Evolutionary conservation across 1,139 yeast genomes (phyloP).

Genomic region (Saccharomyces hybrid): DNA sequence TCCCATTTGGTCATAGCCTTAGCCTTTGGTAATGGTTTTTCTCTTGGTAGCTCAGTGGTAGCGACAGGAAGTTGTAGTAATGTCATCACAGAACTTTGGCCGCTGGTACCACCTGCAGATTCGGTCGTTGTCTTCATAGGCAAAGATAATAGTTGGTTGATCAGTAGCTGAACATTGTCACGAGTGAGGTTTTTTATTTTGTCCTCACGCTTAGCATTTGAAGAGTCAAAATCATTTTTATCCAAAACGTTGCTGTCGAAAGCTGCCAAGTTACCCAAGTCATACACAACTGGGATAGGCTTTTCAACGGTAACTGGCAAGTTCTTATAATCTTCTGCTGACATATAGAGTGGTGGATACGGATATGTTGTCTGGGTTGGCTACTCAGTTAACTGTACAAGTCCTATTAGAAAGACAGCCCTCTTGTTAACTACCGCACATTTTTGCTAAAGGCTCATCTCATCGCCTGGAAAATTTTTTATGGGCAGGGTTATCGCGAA

Average conservation of each 20-base stretch:
- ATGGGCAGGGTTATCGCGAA: neutral
- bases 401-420: neutral
- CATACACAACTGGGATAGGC: conserved; percentile 77
- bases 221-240: conserved; percentile 44
- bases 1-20: conserved; percentile 96
- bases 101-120: conserved; percentile 49
- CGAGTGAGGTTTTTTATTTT: conserved; percentile 65
- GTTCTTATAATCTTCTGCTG: conserved; percentile 21
- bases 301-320: conserved; percentile 78
- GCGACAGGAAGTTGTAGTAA: conserved; percentile 83
- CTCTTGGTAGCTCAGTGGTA: conserved; percentile 78
- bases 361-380: neutral
- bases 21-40: conserved; percentile 86
- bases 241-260: conserved; percentile 83
- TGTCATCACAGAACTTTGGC: conserved; percentile 69
- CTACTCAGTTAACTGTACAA: neutral
- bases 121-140: conserved; percentile 84
- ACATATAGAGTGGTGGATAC: neutral
- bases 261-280: conserved; percentile 79
- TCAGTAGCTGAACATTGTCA: conserved; percentile 84
- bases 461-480: neutral
- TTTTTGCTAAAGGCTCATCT: neutral
- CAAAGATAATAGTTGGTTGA: conserved; percentile 81
- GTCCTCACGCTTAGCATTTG: conserved; percentile 50
- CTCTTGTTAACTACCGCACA: neutral